A percentile compares a stretch with the other conserved stretches of the same genome.
Conservation (phyloP, 148 eudicot genomes). For the Cornus kousa region DNA sequence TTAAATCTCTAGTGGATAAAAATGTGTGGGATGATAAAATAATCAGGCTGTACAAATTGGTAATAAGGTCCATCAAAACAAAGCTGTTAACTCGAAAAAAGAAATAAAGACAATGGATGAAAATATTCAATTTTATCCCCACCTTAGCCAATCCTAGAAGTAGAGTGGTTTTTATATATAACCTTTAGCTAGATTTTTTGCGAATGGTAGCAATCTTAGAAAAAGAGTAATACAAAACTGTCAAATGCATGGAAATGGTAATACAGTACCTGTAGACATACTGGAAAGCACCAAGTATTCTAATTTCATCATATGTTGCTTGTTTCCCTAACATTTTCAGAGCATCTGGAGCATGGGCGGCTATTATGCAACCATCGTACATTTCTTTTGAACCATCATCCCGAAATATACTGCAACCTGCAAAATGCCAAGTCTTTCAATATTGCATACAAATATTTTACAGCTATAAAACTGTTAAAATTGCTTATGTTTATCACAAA, state of each 20-base stretch:
- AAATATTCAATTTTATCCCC: no score
- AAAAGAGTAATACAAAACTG: neutral
- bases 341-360: conserved; percentile 86
- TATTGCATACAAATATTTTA: neutral
- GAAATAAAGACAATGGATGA: no score
- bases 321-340: conserved; percentile 65
- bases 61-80: no score
- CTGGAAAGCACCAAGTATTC: conserved; percentile 91
- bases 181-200: neutral
- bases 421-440: neutral
- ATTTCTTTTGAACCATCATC: conserved; percentile 60
- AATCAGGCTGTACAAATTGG: no score
- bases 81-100: no score
- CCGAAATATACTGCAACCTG: conserved; percentile 64
- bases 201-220: neutral
- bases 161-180: neutral
- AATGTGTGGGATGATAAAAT: no score
- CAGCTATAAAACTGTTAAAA: neutral
- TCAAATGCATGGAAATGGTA: neutral
- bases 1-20: no score
- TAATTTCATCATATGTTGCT: conserved; percentile 71
- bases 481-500: neutral
- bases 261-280: conserved; percentile 69
- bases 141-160: no score
- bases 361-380: conserved; percentile 74